These are phyloP conservation scores for Umbelopsis sp. DNA, from an alignment of 192 early-diverging fungal genomes.

Conservation along the genomic window DNA sequence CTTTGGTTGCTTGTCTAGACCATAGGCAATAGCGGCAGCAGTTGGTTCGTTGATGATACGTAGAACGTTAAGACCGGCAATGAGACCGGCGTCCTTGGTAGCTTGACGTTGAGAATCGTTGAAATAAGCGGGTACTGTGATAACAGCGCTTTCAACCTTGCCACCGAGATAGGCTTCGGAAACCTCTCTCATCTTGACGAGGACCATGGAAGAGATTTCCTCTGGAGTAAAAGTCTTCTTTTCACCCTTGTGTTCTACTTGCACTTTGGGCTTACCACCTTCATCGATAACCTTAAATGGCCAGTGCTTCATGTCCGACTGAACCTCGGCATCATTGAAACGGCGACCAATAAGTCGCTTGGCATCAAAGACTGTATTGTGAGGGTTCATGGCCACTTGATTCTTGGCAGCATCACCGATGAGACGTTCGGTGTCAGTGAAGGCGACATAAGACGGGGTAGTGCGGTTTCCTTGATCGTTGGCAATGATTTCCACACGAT, in stretches of 20 bases:
- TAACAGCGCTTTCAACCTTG: constrained; percentile 90
- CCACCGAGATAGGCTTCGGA: constrained; percentile 81
- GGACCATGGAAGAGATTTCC: constrained; percentile 98
- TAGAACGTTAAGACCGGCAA: constrained; percentile 95
- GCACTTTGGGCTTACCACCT: constrained; percentile 88
- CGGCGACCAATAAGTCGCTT: constrained; percentile 98
- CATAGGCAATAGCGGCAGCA: constrained; percentile 98
- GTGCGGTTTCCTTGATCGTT: constrained; percentile 99
- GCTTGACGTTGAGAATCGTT: constrained; percentile 99
- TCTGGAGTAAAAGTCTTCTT: constrained; percentile 95
- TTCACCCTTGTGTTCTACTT: constrained; percentile 97
- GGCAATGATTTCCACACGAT: constrained; percentile 92
- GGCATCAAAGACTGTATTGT: constrained; percentile 98
- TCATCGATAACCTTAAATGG: constrained; percentile 91
- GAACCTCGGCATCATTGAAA: constrained; percentile 90
- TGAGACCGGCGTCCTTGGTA: constrained; percentile 98
- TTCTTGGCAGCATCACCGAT: constrained; percentile 99
- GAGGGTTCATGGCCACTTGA: constrained; percentile 96
- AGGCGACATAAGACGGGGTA: constrained; percentile 97
- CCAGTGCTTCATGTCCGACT: constrained; percentile 99
- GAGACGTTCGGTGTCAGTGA: constrained; percentile 94
- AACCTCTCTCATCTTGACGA: constrained; percentile 71
- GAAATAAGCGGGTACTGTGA: constrained; percentile 98
- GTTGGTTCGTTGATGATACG: constrained; percentile 99
- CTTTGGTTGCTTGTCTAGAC: constrained; percentile 94